Percentiles rank a stretch among this genome's conserved stretches.
phyloP scores from a whole-genome alignment of 768 basidiomycete species.

The Porpolomopsis calyptriformis region DNA sequence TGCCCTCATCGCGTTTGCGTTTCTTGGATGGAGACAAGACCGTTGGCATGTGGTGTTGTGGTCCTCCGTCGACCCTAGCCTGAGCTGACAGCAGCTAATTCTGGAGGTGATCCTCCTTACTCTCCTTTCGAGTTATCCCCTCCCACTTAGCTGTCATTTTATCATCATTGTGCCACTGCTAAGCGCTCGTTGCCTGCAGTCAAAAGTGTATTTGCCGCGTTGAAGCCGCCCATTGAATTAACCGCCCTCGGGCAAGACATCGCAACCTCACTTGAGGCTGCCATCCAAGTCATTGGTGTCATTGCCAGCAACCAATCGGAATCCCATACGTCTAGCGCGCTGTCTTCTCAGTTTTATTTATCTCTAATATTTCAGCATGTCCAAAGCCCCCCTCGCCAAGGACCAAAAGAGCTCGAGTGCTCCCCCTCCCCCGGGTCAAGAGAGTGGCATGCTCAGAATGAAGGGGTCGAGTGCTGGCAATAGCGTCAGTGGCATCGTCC shows the following conservation, averaged over 20 bases:
- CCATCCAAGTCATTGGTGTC: too few relatives aligned
- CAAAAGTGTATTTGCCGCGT: neutral
- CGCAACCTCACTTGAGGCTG: neutral
- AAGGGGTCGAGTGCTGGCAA: slow-evolving; percentile 5
- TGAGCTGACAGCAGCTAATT: too few relatives aligned
- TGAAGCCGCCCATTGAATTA: neutral
- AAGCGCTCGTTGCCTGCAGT: neutral
- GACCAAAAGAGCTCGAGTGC: slow-evolving; percentile 1
- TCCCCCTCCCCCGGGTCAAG: neutral
- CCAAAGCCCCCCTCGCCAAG: neutral
- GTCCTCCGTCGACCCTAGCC: too few relatives aligned
- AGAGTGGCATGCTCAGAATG: neutral
- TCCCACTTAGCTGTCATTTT: neutral
- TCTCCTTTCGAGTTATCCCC: neutral
- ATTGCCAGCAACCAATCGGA: too few relatives aligned
- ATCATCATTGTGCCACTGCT: neutral
- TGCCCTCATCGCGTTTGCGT: slow-evolving; percentile 24
- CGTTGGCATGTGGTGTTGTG: too few relatives aligned
- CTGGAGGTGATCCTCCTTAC: too few relatives aligned
- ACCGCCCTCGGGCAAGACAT: neutral
- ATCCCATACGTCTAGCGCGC: too few relatives aligned
- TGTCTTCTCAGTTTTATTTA: slow-evolving; percentile 1
- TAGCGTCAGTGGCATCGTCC: slow-evolving; percentile 2
- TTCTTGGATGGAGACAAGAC: slow-evolving; percentile 30
- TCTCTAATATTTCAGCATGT: slow-evolving; percentile 4